Conservation (phyloP, 352 stramenopile genomes). For the Globisporangium abappressorium region DNA sequence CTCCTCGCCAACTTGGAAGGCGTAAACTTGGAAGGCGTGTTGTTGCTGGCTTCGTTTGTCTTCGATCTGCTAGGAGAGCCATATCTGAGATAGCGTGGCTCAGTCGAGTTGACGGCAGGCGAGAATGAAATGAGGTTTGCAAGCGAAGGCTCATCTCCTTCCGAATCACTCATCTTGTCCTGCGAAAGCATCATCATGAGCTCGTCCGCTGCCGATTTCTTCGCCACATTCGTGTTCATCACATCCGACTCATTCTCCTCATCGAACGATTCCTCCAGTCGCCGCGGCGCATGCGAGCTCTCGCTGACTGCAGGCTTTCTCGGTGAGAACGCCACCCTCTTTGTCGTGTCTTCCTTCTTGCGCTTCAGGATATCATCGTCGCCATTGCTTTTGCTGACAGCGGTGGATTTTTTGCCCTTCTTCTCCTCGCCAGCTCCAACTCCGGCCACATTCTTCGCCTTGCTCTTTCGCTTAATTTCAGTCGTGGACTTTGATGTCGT, state of each 20-base stretch:
- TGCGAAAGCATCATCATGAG: constrained; percentile 55
- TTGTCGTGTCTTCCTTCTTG: constrained; percentile 11
- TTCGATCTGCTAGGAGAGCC: not conserved
- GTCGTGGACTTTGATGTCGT: not conserved
- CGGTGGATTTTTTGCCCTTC: not conserved
- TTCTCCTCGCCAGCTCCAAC: not conserved
- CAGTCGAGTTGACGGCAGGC: constrained; percentile 12
- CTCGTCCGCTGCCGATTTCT: constrained; percentile 37
- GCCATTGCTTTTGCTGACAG: not conserved
- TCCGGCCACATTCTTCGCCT: not conserved
- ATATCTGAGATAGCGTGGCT: constrained; percentile 10
- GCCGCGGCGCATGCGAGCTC: not conserved
- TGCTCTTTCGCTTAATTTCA: constrained; percentile 9
- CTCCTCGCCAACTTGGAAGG: constrained; percentile 25
- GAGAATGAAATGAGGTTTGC: constrained; percentile 46
- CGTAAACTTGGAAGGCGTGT: constrained; percentile 16
- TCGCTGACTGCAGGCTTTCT: not conserved
- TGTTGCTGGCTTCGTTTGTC: constrained; percentile 6
- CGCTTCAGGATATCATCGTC: constrained; percentile 11
- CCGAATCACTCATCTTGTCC: constrained; percentile 57
- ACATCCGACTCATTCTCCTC: constrained; percentile 9
- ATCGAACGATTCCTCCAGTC: constrained; percentile 16
- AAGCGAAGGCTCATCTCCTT: constrained; percentile 44
- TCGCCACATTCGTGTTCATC: constrained; percentile 4
- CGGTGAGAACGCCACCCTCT: constrained; percentile 19